phyloP scores from a whole-genome alignment of 2,329 filamentous ascomycete species.

The Aspergillus arachidicola region DNA sequence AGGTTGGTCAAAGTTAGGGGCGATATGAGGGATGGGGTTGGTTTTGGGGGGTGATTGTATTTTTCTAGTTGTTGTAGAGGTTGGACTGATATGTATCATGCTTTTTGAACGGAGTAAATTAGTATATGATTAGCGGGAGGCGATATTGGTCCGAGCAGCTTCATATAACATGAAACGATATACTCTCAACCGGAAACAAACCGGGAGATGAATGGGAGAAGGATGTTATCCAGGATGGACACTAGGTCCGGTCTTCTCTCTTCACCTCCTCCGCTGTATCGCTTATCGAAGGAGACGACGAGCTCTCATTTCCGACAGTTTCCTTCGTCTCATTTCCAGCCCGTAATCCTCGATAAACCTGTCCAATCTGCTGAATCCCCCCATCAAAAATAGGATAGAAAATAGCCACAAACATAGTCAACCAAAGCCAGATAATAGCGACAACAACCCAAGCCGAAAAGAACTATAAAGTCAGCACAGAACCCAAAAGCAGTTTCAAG shows the following conservation, averaged over 20 bases:
- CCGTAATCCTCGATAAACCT: conserved; percentile 21
- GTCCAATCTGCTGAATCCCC: conserved; percentile 32
- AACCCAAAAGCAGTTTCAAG: no score
- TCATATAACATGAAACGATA: no score
- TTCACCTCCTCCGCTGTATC: not conserved
- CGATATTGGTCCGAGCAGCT: no score
- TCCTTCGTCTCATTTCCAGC: not conserved
- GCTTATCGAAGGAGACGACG: not conserved
- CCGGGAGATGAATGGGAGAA: no score
- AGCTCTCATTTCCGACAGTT: not conserved
- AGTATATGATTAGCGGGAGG: not conserved
- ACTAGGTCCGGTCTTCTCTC: not conserved
- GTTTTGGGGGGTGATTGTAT: not conserved
- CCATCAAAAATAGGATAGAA: conserved; percentile 57
- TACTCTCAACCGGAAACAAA: no score
- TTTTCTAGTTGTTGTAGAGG: not conserved
- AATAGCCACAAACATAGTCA: conserved; percentile 52
- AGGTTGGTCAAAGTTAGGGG: not conserved
- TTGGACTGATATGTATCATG: not conserved
- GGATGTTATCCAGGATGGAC: not conserved
- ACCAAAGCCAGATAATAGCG: conserved; percentile 57
- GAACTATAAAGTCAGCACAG: conserved; percentile 36
- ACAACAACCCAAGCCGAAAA: conserved; percentile 56
- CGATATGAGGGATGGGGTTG: not conserved
- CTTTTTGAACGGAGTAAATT: not conserved